Base-by-base conservation (phyloP, 495 filamentous ascomycete species). In the Lepraria neglecta region DNA sequence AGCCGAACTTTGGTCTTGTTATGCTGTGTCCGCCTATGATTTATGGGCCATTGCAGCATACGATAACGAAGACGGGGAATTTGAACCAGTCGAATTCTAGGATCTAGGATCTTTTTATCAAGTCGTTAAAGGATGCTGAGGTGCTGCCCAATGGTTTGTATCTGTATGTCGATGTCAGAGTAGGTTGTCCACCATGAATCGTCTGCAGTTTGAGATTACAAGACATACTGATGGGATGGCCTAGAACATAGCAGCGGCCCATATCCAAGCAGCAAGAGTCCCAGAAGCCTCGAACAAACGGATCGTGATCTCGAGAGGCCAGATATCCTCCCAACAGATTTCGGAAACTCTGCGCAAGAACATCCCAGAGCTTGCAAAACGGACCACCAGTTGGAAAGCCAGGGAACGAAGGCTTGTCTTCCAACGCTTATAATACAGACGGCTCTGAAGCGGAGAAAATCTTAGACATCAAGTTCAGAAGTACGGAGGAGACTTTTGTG, bases 11-110 rank as follows among this genome's bases (percentile, higher is more conserved):
- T 27, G 56, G 46, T 3, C 28, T 58, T 21, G 43, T 58, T 31
- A 31, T 17, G 1, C 7, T 58, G 6, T 48, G 44, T 27, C 56
- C 56, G 28, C 43, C 56, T 21, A 58, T 58, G 56, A 58, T 48
- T 6, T 35, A 38, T 14, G 56, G 43, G 0, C 43, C 43, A 3
- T 43, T 43, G 3, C 42, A 40, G 6, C 43, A 48, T 27, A 19
- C 14, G 3, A 45, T 58, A 2, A 0, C 43, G 0, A 45, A n/a
- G 11, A 30, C 17, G 1, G 19, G 7, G 9, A 14, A 38, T 7
- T 10, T 58, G 30, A 58, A 38, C 11, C 10, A 48, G 21, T 45
- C 40, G 12, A 58, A 58, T 19, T 21, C 27, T 1, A 7, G 43
- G 0, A 48, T 58, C 1, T 58, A 58, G 1, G 27, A 33, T 7